Conservation (phyloP, 2,329 filamentous ascomycete species). For the Fusarium sp. region DNA sequence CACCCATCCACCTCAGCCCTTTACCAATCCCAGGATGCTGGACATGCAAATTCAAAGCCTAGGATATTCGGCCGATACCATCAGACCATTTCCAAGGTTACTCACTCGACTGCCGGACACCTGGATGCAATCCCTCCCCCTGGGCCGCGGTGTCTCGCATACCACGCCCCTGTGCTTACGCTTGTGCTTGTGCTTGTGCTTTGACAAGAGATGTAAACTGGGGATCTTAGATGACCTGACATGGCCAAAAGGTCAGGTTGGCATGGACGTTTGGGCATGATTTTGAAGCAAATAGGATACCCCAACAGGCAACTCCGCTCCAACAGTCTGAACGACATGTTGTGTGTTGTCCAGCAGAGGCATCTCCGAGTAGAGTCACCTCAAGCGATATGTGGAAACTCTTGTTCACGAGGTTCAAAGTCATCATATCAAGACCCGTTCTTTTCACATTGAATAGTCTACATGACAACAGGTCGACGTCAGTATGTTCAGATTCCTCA, state of each 20-base stretch:
- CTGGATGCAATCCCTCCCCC: not conserved
- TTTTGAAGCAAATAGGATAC: not conserved
- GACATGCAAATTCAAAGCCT: not conserved
- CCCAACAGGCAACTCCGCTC: not conserved
- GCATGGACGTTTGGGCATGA: slow-evolving; percentile 13
- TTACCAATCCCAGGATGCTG: not conserved
- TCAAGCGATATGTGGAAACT: not conserved
- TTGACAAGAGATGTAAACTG: slow-evolving; percentile 6
- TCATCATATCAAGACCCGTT: not conserved
- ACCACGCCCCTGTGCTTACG: slow-evolving; percentile 1
- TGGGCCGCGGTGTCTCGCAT: slow-evolving; percentile 1
- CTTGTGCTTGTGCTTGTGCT: not conserved
- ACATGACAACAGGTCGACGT: not conserved
- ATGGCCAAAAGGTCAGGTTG: not conserved
- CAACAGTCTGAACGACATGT: not conserved
- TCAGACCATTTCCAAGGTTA: slow-evolving; percentile 1
- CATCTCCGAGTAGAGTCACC: not conserved
- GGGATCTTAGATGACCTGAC: slow-evolving; percentile 3
- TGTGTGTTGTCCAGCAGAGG: not conserved
- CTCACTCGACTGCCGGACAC: slow-evolving; percentile 21
- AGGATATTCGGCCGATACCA: slow-evolving; percentile 1
- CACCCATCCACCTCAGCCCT: slow-evolving; percentile 8
- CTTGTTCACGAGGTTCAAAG: not conserved
- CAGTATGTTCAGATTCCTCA: slow-evolving; percentile 3
- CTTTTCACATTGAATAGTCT: not conserved